Evolutionary conservation across 2,329 filamentous ascomycete species (phyloP).

Genomic region (Parastagonospora avenae): DNA sequence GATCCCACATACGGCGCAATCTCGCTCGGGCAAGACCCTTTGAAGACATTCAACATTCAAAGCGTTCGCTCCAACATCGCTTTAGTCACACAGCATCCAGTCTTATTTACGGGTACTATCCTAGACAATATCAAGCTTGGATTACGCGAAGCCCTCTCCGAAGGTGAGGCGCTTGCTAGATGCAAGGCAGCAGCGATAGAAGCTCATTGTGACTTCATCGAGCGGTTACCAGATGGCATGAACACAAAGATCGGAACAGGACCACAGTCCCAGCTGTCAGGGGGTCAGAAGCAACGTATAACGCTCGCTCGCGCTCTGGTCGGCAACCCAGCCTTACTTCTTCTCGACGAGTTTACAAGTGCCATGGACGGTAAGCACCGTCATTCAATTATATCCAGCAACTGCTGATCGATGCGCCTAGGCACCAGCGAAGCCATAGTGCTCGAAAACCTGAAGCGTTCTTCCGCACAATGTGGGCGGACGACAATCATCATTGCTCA

Average conservation of each 20-base stretch:
- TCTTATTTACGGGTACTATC: conserved; percentile 43
- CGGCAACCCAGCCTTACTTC: conserved; percentile 37
- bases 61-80: conserved; percentile 39
- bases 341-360: conserved; percentile 46
- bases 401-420: background rate
- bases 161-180: conserved; percentile 51
- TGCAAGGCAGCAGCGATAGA: conserved; percentile 58
- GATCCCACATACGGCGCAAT: conserved; percentile 38
- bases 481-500: conserved; percentile 47
- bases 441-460: conserved; percentile 36
- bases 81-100: conserved; percentile 41
- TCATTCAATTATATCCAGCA: background rate
- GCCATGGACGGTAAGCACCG: conserved; percentile 29
- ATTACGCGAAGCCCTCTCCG: conserved; percentile 23
- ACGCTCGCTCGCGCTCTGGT: conserved; percentile 44
- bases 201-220: conserved; percentile 57
- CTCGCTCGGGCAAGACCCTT: conserved; percentile 30
- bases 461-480: conserved; percentile 31
- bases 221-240: conserved; percentile 41
- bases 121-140: conserved; percentile 45
- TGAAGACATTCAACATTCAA: conserved; percentile 37
- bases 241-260: conserved; percentile 41
- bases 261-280: conserved; percentile 42
- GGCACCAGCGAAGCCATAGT: conserved; percentile 39
- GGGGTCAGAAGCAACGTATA: conserved; percentile 47